phyloP scores from a whole-genome alignment of 441 rosid species.

The Theobroma grandiflorum region DNA sequence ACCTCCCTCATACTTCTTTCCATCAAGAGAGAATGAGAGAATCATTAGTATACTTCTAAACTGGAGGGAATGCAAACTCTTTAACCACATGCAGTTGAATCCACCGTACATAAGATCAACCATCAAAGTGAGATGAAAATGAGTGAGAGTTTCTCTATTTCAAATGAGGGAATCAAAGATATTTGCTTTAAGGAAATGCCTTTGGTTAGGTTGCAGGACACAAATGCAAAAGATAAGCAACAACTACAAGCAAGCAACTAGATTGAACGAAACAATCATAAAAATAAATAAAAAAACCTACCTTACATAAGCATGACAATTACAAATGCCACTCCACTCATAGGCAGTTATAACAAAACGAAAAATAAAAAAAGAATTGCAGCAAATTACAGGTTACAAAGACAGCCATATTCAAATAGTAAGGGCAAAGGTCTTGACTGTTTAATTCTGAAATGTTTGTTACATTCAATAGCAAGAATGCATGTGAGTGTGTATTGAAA shows the following conservation, averaged over 20 bases:
- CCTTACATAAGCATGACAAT: background rate
- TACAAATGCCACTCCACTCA: background rate
- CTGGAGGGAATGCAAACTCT: background rate
- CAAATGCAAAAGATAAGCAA: background rate
- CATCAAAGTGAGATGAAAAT: background rate
- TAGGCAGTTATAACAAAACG: background rate
- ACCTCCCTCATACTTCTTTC: background rate
- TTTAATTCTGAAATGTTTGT: background rate
- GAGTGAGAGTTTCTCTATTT: background rate
- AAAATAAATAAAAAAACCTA: background rate
- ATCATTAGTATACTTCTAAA: background rate
- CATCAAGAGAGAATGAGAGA: background rate
- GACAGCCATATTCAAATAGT: background rate
- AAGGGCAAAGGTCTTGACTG: background rate
- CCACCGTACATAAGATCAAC: background rate
- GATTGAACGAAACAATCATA: background rate
- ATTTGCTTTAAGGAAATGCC: background rate
- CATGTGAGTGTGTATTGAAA: background rate
- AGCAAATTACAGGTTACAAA: background rate
- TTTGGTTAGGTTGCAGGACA: background rate
- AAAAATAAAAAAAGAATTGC: background rate
- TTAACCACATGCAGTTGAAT: background rate
- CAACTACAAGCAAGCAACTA: background rate
- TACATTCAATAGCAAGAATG: background rate
- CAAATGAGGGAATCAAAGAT: background rate